phyloP scores from a whole-genome alignment of 805 yeast species.

The Lachancea thermotolerans region DNA sequence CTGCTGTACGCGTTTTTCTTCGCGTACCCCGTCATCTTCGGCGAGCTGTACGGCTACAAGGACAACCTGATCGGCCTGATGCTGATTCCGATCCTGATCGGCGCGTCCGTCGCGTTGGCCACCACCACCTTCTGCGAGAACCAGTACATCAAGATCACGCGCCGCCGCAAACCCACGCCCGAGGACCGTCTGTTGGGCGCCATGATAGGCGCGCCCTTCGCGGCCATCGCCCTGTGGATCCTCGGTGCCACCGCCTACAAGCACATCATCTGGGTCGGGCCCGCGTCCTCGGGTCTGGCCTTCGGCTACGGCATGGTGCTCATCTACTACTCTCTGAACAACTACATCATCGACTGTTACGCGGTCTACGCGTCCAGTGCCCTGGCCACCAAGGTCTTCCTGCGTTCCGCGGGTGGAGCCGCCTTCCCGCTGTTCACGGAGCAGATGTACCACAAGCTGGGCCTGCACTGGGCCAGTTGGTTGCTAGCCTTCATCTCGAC shows the following conservation, averaged over 20 bases:
- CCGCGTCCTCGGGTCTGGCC: constrained; percentile 70
- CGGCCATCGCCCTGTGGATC: constrained; percentile 72
- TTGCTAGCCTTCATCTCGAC: constrained; percentile 68
- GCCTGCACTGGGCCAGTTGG: constrained; percentile 78
- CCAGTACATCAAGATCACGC: constrained; percentile 45
- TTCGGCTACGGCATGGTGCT: constrained; percentile 75
- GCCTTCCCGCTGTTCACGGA: constrained; percentile 78
- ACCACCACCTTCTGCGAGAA: constrained; percentile 74
- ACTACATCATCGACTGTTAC: constrained; percentile 86
- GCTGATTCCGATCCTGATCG: constrained; percentile 86
- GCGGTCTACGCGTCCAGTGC: constrained; percentile 77
- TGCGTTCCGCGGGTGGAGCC: constrained; percentile 80
- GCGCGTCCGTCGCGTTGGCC: constrained; percentile 65
- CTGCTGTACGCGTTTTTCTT: constrained; percentile 88
- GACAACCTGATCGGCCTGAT: constrained; percentile 79
- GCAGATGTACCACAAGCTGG: constrained; percentile 70
- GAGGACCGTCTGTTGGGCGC: constrained; percentile 79
- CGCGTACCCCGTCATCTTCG: constrained; percentile 88
- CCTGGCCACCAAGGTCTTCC: constrained; percentile 71
- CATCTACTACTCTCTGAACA: constrained; percentile 68
- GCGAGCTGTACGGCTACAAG: constrained; percentile 64
- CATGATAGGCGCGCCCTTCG: constrained; percentile 76
- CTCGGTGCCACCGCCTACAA: constrained; percentile 73
- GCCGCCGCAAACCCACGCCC: constrained; percentile 58
- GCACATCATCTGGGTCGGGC: constrained; percentile 71